phyloP scores from a whole-genome alignment of 148 eudicot species.

The Vaccinium vitisidaea region DNA sequence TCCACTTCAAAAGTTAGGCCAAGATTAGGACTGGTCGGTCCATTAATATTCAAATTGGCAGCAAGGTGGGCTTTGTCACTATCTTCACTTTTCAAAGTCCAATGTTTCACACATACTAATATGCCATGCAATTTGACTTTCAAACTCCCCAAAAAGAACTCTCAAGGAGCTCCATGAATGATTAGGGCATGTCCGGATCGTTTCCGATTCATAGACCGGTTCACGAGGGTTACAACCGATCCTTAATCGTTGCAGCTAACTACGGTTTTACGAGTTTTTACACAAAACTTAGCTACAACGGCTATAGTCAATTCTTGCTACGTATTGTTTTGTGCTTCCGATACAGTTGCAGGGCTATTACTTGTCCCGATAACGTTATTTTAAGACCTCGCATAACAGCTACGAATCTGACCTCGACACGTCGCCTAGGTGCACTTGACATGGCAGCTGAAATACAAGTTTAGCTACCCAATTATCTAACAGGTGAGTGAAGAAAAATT shows the following conservation, averaged over 20 bases:
- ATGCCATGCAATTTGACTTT: background rate
- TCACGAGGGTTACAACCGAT: background rate
- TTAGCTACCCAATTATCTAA: background rate
- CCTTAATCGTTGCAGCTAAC: background rate
- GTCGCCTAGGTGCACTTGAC: background rate
- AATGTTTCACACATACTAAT: background rate
- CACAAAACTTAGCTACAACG: background rate
- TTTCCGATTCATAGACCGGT: background rate
- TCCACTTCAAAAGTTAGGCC: slow-evolving; percentile 14
- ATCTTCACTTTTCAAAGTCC: background rate
- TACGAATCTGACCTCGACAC: background rate
- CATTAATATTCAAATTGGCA: background rate
- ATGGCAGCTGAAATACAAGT: background rate
- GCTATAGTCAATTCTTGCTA: background rate
- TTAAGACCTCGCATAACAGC: background rate
- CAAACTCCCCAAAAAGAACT: background rate
- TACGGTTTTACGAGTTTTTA: background rate
- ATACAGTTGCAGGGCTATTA: too few species aligned
- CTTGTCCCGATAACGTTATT: background rate
- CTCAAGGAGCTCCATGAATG: background rate
- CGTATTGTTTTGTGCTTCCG: background rate
- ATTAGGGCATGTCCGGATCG: background rate
- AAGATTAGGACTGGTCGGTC: slow-evolving; percentile 10
- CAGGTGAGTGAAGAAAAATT: background rate
- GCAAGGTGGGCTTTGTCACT: background rate